Evolutionary conservation across 176 grass and related monocot species (phyloP).

Genomic region (bread wheat (Triticum aestivum)): IWGSC_CS_RefSeq_v2.1 NC_057800.1:376438565-376439064

Average conservation of each 20-base stretch:
- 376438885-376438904: background rate
- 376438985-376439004: background rate
- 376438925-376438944: conserved; percentile 8
- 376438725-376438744: conserved; percentile 46
- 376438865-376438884: conserved; percentile 23
- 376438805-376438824: background rate
- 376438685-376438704: conserved; percentile 27
- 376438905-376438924: conserved; percentile 12
- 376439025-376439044: conserved; percentile 9
- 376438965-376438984: conserved; percentile 26
- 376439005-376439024: background rate
- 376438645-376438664: conserved; percentile 36
- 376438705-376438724: conserved; percentile 37
- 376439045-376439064: background rate
- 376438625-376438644: conserved; percentile 29
- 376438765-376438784: conserved; percentile 11
- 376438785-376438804: conserved; percentile 36
- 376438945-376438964: background rate
- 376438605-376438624: conserved; percentile 52
- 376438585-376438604: conserved; percentile 36
- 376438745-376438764: conserved; percentile 14
- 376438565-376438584: conserved; percentile 28
- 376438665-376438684: conserved; percentile 33
- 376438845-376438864: conserved; percentile 53
- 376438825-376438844: background rate